Conservation (phyloP, 352 stramenopile genomes). For the Pythium phragmiticola region DNA sequence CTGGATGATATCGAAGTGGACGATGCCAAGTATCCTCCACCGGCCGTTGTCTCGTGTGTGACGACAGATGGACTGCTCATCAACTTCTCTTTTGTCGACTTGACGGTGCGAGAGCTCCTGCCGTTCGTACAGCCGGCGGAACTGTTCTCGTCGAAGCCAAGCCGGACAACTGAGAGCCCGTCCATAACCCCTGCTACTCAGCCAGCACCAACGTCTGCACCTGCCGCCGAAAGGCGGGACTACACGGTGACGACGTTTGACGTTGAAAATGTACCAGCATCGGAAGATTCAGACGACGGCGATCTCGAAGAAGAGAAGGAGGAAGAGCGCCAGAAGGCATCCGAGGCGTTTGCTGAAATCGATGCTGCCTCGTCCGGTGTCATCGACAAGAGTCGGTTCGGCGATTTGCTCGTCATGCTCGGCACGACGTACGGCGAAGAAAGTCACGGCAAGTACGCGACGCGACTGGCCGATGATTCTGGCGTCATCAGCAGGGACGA, state of each 20-base stretch:
- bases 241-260: conserved; percentile 16
- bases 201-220: background rate
- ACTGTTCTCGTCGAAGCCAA: background rate
- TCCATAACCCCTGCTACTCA: background rate
- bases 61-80: conserved; percentile 66
- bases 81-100: conserved; percentile 72
- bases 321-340: conserved; percentile 27
- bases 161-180: background rate
- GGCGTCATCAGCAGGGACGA: conserved; percentile 21
- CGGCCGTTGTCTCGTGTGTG: conserved; percentile 48
- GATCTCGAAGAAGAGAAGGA: conserved; percentile 27
- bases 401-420: conserved; percentile 24
- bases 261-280: conserved; percentile 26
- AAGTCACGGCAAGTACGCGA: conserved; percentile 21
- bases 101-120: conserved; percentile 39
- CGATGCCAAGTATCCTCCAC: conserved; percentile 44
- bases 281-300: conserved; percentile 27
- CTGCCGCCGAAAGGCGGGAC: background rate
- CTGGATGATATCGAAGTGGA: conserved; percentile 46
- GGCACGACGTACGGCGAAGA: conserved; percentile 30
- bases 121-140: conserved; percentile 18
- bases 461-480: conserved; percentile 11
- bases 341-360: conserved; percentile 25
- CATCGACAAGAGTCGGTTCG: conserved; percentile 21
- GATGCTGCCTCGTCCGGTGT: conserved; percentile 14